Evolutionary conservation across 176 grass and related monocot genomes (phyloP).

Genomic region (Coix lacrymajobi): DNA sequence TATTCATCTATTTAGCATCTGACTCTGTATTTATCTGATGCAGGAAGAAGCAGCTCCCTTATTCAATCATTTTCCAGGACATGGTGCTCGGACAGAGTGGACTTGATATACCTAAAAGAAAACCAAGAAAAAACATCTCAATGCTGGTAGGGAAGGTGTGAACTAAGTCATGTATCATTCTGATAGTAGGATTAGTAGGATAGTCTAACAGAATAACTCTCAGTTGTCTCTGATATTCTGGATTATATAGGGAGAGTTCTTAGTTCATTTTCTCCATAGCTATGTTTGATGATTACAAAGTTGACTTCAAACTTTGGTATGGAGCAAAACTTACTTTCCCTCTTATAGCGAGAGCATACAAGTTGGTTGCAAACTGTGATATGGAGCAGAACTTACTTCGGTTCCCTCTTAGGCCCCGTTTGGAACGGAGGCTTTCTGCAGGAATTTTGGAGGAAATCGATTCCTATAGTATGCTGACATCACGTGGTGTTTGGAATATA

Average conservation of each 20-base stretch:
- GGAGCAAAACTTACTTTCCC: not conserved
- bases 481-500: too few relatives aligned
- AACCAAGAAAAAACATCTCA: not conserved
- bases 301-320: not conserved
- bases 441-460: too few relatives aligned
- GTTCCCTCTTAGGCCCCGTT: too few relatives aligned
- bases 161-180: not conserved
- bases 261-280: not conserved
- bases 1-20: not conserved
- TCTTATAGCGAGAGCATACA: not conserved
- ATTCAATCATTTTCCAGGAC: not conserved
- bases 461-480: too few relatives aligned
- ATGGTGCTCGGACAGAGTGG: not conserved
- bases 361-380: not conserved
- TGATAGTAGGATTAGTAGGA: not conserved
- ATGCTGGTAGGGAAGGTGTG: not conserved
- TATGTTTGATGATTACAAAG: not conserved
- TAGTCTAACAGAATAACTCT: not conserved
- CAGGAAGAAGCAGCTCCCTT: not conserved
- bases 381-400: not conserved
- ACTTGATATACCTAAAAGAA: not conserved
- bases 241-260: not conserved
- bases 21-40: constrained; percentile 10
- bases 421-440: too few relatives aligned
- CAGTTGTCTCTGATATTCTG: not conserved